phyloP scores from a whole-genome alignment of 2,329 filamentous ascomycete genomes.

The Grosmannia penicillata region DNA sequence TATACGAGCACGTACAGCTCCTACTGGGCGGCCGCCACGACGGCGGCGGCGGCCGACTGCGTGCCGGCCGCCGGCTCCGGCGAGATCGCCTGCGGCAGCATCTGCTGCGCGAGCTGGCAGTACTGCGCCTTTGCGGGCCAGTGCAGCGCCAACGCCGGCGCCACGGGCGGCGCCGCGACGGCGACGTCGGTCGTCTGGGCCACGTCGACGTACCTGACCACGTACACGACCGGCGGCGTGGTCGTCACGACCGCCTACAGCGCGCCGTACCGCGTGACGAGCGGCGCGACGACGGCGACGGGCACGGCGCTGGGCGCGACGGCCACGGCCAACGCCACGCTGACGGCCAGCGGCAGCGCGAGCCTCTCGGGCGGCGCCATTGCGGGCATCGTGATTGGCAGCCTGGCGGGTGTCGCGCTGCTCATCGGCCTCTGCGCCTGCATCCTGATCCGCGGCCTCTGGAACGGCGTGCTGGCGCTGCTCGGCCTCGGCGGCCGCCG shows the following conservation, averaged over 20 bases:
- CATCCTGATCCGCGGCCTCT: conserved; percentile 50
- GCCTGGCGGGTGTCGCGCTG: conserved; percentile 50
- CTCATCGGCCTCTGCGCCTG: conserved; percentile 61
- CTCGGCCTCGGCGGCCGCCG: conserved; percentile 44
- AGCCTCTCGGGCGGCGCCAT: conserved; percentile 57
- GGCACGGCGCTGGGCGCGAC: conserved; percentile 36
- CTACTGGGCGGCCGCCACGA: conserved; percentile 25
- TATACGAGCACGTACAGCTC: conserved; percentile 45
- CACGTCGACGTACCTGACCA: conserved; percentile 22
- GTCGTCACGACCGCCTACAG: conserved; percentile 40
- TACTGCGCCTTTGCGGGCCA: conserved; percentile 46
- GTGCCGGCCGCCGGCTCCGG: conserved; percentile 30
- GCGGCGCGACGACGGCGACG: conserved; percentile 34
- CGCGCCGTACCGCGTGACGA: conserved; percentile 35
- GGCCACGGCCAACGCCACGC: conserved; percentile 19
- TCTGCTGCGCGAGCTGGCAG: conserved; percentile 57
- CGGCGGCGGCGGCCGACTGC: conserved; percentile 27
- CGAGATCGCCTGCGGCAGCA: conserved; percentile 48
- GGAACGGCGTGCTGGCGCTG: conserved; percentile 41
- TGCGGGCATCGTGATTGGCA: conserved; percentile 66
- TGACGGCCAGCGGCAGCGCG: conserved; percentile 21
- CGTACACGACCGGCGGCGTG: conserved; percentile 21
- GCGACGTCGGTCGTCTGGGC: conserved; percentile 17
- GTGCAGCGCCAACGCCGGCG: conserved; percentile 36
- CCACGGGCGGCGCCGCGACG: conserved; percentile 13